Evolutionary conservation across 2,329 filamentous ascomycete genomes (phyloP), one percentile per base, ranked within the genome.

Genomic region (Fusarium anguioides): DNA sequence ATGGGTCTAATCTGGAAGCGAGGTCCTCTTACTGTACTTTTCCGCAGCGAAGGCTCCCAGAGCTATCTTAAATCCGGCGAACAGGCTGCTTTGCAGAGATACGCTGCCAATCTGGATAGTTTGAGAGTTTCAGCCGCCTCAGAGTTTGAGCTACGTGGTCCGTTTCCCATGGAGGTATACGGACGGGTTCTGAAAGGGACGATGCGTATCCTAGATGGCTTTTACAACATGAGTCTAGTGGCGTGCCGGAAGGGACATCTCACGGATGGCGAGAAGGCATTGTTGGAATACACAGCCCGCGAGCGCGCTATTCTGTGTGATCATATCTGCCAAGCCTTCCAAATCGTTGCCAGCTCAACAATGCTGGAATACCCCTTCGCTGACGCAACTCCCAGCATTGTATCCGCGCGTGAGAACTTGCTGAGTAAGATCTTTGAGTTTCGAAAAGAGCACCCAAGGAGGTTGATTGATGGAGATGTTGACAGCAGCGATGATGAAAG

Each of bases 1-100:
- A 95, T 99, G 89, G 93, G 94, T 11, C 84, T 98, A 17, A 94
- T 98, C 66, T 99, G 96, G 96, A 97, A 95, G 78, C 88, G 94
- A 27, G 95, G 96, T 4, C 96, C 96, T 0, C 81, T 98, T 11
- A 90, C 91, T 1, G 88, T 90, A 1, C 84, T 97, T 36, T 81
- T 89, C 0, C 85, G 89, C 36, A 87, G 84, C 45, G 81, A 87
- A 66, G 81, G 80, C 27, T 81, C 83, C 27, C 94, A 97, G 74
- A 89, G 91, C 52, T 97, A 95, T 71, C 77, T 81, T 75, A 74
- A 72, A 61, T 60, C 61, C 0, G 48, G 60, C 0, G 59, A 68
- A 10, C 57, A 71, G 17, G 49, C 44, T 5, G 60, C 63, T 0
- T 8, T 70, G 0, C 56, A 66, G 20, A 47, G 60, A 6, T 61